Evolutionary conservation across 1,139 yeast genomes (phyloP).

Genomic region (Kurtzmaniella quercitrusa): DNA sequence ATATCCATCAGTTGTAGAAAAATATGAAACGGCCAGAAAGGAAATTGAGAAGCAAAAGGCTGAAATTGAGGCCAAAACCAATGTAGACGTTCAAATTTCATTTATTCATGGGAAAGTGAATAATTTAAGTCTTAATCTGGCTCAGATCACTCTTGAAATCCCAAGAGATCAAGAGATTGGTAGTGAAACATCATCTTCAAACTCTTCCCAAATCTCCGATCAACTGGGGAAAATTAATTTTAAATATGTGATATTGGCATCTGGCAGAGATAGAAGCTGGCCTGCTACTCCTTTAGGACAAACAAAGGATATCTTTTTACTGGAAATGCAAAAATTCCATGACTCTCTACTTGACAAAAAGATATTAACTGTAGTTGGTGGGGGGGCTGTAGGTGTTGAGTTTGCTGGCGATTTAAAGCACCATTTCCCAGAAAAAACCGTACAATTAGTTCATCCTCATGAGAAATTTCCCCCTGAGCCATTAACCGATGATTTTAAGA

Average conservation of each 20-base stretch:
- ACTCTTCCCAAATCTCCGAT: too few relatives aligned
- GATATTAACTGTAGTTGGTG: constrained; percentile 38
- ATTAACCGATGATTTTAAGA: constrained; percentile 27
- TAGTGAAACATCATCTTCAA: too few relatives aligned
- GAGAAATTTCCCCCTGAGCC: constrained; percentile 38
- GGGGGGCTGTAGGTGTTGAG: constrained; percentile 51
- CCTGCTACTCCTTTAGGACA: constrained; percentile 48
- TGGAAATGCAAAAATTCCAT: constrained; percentile 31
- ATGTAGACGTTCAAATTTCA: constrained; percentile 14
- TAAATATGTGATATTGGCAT: constrained; percentile 46
- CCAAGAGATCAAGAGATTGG: constrained; percentile 1
- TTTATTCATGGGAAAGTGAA: constrained; percentile 41
- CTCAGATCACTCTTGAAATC: constrained; percentile 17
- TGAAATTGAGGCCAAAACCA: background rate
- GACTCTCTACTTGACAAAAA: constrained; percentile 18
- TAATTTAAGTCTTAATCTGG: constrained; percentile 22
- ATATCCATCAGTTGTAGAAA: constrained; percentile 15
- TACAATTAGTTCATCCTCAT: constrained; percentile 41
- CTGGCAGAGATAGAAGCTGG: constrained; percentile 51
- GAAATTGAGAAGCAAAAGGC: constrained; percentile 1
- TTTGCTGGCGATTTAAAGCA: constrained; percentile 43
- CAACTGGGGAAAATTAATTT: constrained; percentile 27
- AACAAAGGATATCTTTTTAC: constrained; percentile 22
- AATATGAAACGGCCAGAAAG: constrained; percentile 8
- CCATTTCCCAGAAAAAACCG: constrained; percentile 29